Percentiles rank a stretch among this genome's conserved stretches.
Conservation (phyloP, 2,329 filamentous ascomycete genomes). For the Didymella lethalis region DNA sequence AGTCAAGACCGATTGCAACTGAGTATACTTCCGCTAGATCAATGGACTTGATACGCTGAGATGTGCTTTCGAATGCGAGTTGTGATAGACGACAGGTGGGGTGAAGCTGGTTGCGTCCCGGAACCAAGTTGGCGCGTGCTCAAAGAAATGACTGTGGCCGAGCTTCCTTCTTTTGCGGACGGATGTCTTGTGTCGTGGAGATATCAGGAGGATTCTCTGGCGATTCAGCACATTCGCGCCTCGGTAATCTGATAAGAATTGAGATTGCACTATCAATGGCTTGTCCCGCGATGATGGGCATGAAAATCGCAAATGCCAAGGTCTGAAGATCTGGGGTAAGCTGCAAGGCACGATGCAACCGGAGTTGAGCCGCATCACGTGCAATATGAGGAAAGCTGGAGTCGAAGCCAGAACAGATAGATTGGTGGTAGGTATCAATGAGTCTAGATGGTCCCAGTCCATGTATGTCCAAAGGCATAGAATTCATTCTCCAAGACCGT, state of each 20-base stretch:
- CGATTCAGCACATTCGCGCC: neutral
- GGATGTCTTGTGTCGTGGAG: neutral
- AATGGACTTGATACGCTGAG: neutral
- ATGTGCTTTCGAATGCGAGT: neutral
- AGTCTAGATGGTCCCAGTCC: neutral
- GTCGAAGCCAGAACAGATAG: neutral
- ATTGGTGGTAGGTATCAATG: constrained; percentile 1
- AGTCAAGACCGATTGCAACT: neutral
- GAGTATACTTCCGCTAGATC: too few relatives aligned
- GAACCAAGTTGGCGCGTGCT: constrained; percentile 6
- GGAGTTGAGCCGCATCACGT: constrained; percentile 28
- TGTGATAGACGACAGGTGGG: neutral
- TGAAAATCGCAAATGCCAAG: constrained; percentile 33
- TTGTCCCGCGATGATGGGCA: constrained; percentile 25
- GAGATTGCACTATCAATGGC: constrained; percentile 3
- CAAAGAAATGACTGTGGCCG: constrained; percentile 2
- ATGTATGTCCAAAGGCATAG: neutral
- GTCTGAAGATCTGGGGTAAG: constrained; percentile 32
- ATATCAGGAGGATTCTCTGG: too few relatives aligned
- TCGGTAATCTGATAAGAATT: neutral
- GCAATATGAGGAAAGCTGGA: neutral
- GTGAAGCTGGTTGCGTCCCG: neutral
- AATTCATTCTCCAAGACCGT: neutral
- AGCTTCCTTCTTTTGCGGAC: constrained; percentile 1
- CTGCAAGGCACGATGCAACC: constrained; percentile 26